Evolutionary conservation across 2,329 filamentous ascomycete genomes (phyloP), one percentile per base, ranked within the genome.

Genomic region (Ascocoryne sarcoides): DNA sequence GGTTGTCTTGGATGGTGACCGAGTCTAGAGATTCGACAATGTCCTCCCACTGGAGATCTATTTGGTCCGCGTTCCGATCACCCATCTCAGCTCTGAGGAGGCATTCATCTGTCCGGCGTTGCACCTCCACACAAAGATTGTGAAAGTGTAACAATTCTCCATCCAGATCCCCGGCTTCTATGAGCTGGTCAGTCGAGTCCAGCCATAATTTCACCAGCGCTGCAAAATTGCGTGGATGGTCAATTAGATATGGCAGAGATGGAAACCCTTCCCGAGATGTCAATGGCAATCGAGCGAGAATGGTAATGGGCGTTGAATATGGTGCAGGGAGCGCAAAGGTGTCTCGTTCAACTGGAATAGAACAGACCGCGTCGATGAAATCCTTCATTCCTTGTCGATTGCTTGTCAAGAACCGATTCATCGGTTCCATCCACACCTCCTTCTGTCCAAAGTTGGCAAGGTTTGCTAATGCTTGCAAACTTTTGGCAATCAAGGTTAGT

Each of bases 381-480:
- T 81, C 75, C 60, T 89, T 93, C 62, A 95, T 87, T 29, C 84
- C 76, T 52, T 82, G 73, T 15, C 88, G 77, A 55, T 94, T 82
- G 1, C 76, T 70, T 7, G 71, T 73, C 28, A 96, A 67, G 54
- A 95, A 95, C 32, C 75, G 76, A 58, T 95, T 96, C 90, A 96
- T 96, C 0, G 88, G 88, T 64, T 95, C 89, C 89, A 96, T 95
- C 87, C 88, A 96, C n/a, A 83, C 79, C 62, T 96, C 90, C 59
- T 95, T 94, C 57, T 84, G 89, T 30, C 90, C 90, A 58, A 95
- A 95, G 0, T 79, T 87, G 2, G 86, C 85, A 63, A 95, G 73
- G 59, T 95, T 95, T 14, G 88, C 87, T 43, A 96, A 71, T 12
- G 87, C 89, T 63, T 95, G 89, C 7, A 96, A 68, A 1, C 84